Base-by-base conservation (phyloP, 202 grass and related monocot genomes). In the Hordeum pubiflorum region DNA sequence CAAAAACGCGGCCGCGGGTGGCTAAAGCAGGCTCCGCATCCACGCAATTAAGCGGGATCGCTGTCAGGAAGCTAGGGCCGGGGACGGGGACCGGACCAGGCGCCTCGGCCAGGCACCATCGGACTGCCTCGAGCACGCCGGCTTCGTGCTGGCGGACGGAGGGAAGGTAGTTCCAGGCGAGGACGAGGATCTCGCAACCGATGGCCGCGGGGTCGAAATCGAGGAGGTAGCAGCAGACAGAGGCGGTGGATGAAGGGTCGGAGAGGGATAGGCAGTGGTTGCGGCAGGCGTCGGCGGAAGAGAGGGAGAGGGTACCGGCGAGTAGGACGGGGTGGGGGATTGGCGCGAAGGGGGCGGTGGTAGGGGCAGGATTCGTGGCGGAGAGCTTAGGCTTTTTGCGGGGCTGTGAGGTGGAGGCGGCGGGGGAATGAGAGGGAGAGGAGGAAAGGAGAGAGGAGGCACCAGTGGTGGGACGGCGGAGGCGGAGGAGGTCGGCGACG, bases 121-220 rank as follows among this genome's bases (percentile, higher is more conserved):
- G 83, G 18, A 98, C 78, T 68, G 91, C 93, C 80, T 98, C 95
- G 43, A 98, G 78, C 79, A 90, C 88, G 71, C 90, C 82, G n/a
- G 63, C 65, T 20, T 67, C 77, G 72, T 82, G 70, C 5, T 59
- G 77, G 75, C 78, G 73, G 63, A 84, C 7, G 32, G 86, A 27
- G 8, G 92, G 92, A 20, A 98, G 62, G 87, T 87, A 95, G 69
- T 94, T 95, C 95, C 95, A 98, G 14, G 95, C 92, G 48, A 89
- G 81, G 15, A 93, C 70, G 62, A 61, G 79, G 55, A 98, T 84
- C 78, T 87, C 87, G 20, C 80, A 79, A 18, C 88, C 86, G 38
- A 98, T 48, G 2, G 86, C 81, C 18, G 40, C 9, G 54, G 82
- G 86, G 18, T 94, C 79, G 27, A 94, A 94, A 58, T 93, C 80